Conservation (phyloP, 2,329 filamentous ascomycete species). For the Rutstroemia sp. region DNA sequence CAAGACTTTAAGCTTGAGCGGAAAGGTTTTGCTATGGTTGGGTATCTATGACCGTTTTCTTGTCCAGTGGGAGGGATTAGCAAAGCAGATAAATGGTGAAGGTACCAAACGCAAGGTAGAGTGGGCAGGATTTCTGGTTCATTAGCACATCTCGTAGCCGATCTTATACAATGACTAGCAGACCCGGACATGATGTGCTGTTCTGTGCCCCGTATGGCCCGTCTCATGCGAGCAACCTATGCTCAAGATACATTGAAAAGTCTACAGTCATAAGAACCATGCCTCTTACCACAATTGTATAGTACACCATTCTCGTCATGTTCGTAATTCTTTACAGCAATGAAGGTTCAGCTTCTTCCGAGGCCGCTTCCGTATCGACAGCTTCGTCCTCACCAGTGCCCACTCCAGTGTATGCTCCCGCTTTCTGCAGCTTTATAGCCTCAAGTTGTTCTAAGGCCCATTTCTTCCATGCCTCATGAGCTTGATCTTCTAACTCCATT, state of each 20-base stretch:
- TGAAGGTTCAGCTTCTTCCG: background rate
- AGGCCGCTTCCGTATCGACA: background rate
- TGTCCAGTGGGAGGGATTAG: conserved; percentile 65
- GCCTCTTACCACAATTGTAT: no score
- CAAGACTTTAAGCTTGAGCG: conserved; percentile 74
- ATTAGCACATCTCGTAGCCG: conserved; percentile 9
- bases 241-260: no score
- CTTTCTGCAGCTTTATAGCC: conserved; percentile 34
- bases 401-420: conserved; percentile 38
- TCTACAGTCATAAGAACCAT: no score
- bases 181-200: no score
- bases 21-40: conserved; percentile 59
- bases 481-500: conserved; percentile 72
- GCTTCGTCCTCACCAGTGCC: conserved; percentile 31
- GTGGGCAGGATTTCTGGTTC: conserved; percentile 29
- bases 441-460: conserved; percentile 57
- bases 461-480: conserved; percentile 76
- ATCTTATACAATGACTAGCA: no score
- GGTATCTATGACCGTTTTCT: conserved; percentile 68
- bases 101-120: conserved; percentile 21
- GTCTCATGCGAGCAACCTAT: no score
- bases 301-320: background rate
- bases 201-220: no score
- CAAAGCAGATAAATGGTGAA: conserved; percentile 20
- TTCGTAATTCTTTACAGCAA: background rate